phyloP scores from a whole-genome alignment of 139 green algal species.

The Parachlorella kessleri region DNA sequence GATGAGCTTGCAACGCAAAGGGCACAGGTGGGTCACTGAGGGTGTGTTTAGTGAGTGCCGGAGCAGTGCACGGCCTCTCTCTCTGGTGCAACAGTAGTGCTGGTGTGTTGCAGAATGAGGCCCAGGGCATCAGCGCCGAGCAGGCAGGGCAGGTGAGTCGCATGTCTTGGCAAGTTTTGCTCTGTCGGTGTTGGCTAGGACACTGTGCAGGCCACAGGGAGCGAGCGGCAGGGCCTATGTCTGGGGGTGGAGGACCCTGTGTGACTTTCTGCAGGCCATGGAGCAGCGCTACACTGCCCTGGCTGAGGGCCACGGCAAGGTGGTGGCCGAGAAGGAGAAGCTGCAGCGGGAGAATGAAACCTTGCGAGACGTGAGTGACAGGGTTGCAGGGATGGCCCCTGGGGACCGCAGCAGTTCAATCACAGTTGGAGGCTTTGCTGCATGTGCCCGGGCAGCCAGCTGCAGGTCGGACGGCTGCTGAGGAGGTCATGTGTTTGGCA shows the following conservation, averaged over 20 bases:
- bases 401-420: background rate
- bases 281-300: slow-evolving; percentile 50
- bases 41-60: background rate
- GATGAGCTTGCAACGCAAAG: slow-evolving; percentile 7
- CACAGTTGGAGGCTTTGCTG: background rate
- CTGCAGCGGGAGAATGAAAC: slow-evolving; percentile 31
- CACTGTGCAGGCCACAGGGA: background rate
- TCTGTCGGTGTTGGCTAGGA: background rate
- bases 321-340: slow-evolving; percentile 40
- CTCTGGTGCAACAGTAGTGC: too few species aligned
- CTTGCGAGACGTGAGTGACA: slow-evolving; percentile 19
- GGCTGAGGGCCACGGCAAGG: slow-evolving; percentile 27
- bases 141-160: slow-evolving; percentile 40
- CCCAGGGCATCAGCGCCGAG: slow-evolving; percentile 46
- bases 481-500: too few species aligned
- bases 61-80: background rate
- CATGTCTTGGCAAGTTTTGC: background rate
- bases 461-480: too few species aligned
- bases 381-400: too few species aligned
- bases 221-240: background rate
- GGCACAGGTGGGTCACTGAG: slow-evolving; percentile 7
- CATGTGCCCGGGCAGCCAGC: background rate
- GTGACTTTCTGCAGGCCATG: slow-evolving; percentile 49
- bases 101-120: slow-evolving; percentile 33
- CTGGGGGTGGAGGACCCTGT: background rate